Evolutionary conservation across 768 basidiomycete genomes (phyloP).

Genomic region (Artomyces pyxidatus): DNA sequence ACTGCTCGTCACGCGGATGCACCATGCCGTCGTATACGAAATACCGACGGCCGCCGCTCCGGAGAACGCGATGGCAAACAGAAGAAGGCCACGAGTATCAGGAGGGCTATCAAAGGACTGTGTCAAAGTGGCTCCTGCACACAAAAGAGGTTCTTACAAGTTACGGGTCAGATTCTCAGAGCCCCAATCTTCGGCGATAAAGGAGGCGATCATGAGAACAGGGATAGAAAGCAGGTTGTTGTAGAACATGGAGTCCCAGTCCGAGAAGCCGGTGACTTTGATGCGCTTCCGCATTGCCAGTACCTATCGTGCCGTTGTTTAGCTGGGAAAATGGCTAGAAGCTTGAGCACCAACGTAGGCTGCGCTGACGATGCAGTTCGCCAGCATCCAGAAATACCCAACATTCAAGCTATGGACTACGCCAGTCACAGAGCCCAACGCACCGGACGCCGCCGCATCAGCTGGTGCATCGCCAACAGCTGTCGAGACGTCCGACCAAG

Average conservation of each 20-base stretch:
- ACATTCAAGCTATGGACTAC: conserved; percentile 52
- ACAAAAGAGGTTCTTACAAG: conserved; percentile 58
- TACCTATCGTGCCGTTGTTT: conserved; percentile 43
- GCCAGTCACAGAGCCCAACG: conserved; percentile 31
- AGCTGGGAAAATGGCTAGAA: not conserved
- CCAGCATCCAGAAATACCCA: conserved; percentile 95
- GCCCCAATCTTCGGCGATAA: conserved; percentile 88
- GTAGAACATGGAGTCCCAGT: conserved; percentile 99
- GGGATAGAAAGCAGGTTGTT: conserved; percentile 96
- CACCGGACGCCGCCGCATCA: conserved; percentile 16
- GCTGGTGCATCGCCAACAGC: conserved; percentile 20
- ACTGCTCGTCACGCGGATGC: conserved; percentile 89
- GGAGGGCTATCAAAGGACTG: conserved; percentile 83
- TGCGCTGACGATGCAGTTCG: conserved; percentile 87
- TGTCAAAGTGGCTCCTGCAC: too few relatives aligned
- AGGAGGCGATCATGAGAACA: conserved; percentile 71
- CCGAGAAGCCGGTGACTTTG: conserved; percentile 90
- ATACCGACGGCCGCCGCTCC: conserved; percentile 98
- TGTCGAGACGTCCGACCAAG: conserved; percentile 67
- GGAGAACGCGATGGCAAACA: conserved; percentile 89
- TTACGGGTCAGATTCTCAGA: conserved; percentile 66
- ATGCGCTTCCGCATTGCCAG: conserved; percentile 95
- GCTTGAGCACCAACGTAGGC: conserved; percentile 59
- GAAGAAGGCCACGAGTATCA: conserved; percentile 66
- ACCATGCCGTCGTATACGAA: conserved; percentile 98